Evolutionary conservation across 2,329 filamentous ascomycete species (phyloP), one percentile per base, ranked within the genome.

Genomic region (Pseudodiploospora longispora): DNA sequence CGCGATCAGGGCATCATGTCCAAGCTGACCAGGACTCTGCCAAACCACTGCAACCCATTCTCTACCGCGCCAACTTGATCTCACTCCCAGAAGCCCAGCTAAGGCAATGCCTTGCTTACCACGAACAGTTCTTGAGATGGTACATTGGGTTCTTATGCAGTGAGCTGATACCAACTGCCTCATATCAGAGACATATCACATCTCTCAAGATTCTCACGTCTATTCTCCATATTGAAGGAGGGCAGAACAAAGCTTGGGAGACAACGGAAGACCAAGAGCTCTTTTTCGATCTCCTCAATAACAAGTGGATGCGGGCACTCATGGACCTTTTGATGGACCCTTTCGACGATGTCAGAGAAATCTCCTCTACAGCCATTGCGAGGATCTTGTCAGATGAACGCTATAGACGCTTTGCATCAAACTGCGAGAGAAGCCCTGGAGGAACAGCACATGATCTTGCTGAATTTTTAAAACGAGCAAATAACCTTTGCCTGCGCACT

Each of bases 121-220:
- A 82, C 55, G 63, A 76, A 31, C 62, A 66, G 0, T 95, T 95
- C 55, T 53, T 94, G n/a, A 59, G 62, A 2, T 90, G 85, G 80
- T 94, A 91, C 57, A 55, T 87, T 2, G 57, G 66, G 2, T 93
- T 95, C 52, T 63, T 96, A 5, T 74, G 80, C 42, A 68, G 70
- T 33, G 89, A 97, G 55, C 68, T 98, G 27, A 76, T 80, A 3
- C 82, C 89, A 3, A 90, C 85, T 1, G 81, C 87, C 10, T 93
- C 90, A 8, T 98, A 97, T 58, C 90, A 95, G 59, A 79, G 89
- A 6, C 91, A 95, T 53, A 85, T 90, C 38, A 86, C 85, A 2
- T 81, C 87, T 2, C 63, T 97, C 5, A 88, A 83, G 56, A 80
- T 84, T 1, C 64, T 91, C 29, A 70, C 69, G 1, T 72, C 83